A percentile compares a stretch with the other conserved stretches of the same genome.
Evolutionary conservation across 768 basidiomycete genomes (phyloP).

Genomic region (Amanita phalloides): DNA sequence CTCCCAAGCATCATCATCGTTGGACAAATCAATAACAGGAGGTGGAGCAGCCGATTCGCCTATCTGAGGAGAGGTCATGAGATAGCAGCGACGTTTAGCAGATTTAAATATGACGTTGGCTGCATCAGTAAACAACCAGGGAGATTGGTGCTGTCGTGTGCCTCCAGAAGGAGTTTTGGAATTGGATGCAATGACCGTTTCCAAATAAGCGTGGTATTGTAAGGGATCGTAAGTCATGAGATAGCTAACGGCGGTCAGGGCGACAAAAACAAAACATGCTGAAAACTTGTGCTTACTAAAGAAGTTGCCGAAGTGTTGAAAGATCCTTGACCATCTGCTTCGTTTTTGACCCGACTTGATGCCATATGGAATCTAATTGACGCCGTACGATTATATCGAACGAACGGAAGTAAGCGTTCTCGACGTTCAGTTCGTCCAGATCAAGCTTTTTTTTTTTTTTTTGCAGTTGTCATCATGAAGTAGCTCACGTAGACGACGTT

Average conservation of each 20-base stretch:
- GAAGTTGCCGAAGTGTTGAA: conserved; percentile 70
- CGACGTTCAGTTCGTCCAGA: conserved; percentile 84
- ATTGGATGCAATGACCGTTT: conserved; percentile 66
- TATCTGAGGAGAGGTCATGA: conserved; percentile 23
- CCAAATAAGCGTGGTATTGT: conserved; percentile 85
- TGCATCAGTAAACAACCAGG: conserved; percentile 89
- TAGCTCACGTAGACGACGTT: neutral
- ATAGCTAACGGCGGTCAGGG: conserved; percentile 36
- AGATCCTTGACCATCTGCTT: conserved; percentile 88
- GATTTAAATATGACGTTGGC: conserved; percentile 78
- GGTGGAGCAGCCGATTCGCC: conserved; percentile 9
- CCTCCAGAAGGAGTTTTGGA: conserved; percentile 35
- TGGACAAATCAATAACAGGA: conserved; percentile 28
- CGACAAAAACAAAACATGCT: neutral
- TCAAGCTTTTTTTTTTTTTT: conserved; percentile 53
- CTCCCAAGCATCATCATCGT: conserved; percentile 70
- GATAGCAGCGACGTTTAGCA: conserved; percentile 77
- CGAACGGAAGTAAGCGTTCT: conserved; percentile 88
- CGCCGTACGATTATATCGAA: conserved; percentile 84
- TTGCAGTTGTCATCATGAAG: neutral
- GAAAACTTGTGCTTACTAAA: conserved; percentile 42
- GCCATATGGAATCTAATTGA: conserved; percentile 92
- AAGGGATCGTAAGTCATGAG: conserved; percentile 86
- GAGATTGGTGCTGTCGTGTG: conserved; percentile 58
- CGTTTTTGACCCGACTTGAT: conserved; percentile 88